A percentile compares a stretch with the other conserved stretches of the same genome.
Evolutionary conservation across 495 filamentous ascomycete genomes (phyloP).

Genomic region (Rostrohypoxylon terebratum): DNA sequence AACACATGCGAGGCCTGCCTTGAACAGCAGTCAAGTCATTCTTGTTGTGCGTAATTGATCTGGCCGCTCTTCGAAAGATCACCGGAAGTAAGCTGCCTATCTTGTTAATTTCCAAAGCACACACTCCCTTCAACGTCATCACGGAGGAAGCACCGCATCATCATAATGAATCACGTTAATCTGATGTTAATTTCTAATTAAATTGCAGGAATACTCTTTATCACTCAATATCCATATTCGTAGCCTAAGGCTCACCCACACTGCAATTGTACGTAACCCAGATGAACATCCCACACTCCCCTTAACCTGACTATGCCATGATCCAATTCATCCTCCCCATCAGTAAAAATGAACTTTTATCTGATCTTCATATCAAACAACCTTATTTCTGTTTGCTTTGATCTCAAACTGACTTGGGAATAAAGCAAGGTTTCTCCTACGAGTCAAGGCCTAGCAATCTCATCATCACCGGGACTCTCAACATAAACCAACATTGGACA

Average conservation of each 20-base stretch:
- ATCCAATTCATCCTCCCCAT: background rate
- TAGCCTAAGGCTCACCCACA: background rate
- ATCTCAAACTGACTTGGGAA: background rate
- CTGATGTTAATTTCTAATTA: background rate
- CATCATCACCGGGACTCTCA: background rate
- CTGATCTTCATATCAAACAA: background rate
- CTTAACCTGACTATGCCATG: background rate
- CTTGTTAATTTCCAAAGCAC: background rate
- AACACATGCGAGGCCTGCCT: background rate
- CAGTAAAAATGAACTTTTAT: background rate
- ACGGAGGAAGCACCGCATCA: background rate
- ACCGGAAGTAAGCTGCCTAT: background rate
- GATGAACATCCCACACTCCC: background rate
- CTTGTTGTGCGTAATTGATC: background rate
- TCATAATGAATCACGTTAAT: background rate
- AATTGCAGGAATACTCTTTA: background rate
- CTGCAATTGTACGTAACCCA: background rate
- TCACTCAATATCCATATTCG: no score
- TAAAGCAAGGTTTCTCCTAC: background rate
- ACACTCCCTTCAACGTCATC: background rate
- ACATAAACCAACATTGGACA: background rate
- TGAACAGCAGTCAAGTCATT: background rate
- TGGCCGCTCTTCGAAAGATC: background rate
- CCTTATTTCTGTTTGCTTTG: background rate
- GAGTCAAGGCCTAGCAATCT: background rate